Base-by-base conservation (phyloP, 805 yeast genomes). In the Monosporozyma solicola region DNA sequence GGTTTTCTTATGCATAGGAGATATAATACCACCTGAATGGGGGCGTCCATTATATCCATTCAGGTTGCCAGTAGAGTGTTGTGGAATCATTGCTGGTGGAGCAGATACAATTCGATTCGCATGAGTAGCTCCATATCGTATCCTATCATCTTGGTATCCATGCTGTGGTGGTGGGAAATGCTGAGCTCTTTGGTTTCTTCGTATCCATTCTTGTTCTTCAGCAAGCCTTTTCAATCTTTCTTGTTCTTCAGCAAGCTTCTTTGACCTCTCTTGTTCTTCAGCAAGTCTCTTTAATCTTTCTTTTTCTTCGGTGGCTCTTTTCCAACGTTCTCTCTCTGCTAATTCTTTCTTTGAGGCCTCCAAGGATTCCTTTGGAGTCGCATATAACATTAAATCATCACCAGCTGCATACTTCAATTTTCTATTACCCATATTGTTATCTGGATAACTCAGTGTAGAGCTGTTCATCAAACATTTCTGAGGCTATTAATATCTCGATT, bases 311-410 rank as follows among this genome's bases (percentile, higher is more conserved):
- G 57, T 58, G 31, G 56, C 63, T 41, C 64, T 57, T 54, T 59
- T 58, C 31, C 55, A 46, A 48, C 59, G 60, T 49, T 62, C 68
- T 48, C 64, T 63, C 27, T 63, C 66, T 16, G 55, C 58, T n/a
- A 24, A 25, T 43, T 59, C 54, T 39, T 64, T 58, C 48, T 57
- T 59, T 10, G 63, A 60, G 13, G 64, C 65, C 47, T 62, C 63
- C 61, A 69, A 54, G 4, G 71, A 68, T 50, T 69, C 70, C 52
- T 68, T 65, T 13, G 72, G 72, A 1, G 72, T 69, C 1, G 71
- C 69, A 55, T 65, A 66, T 20, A 68, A 55, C 59, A 57, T 57
- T 25, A 68, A 51, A 45, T 67, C 69, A 56, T 69, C 72, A 2
- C 72, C 72, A 5, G 65, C 67, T 4, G 68, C 62, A 50, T 69